Conservation (phyloP, 768 basidiomycete species). For the Mycena pura region DNA sequence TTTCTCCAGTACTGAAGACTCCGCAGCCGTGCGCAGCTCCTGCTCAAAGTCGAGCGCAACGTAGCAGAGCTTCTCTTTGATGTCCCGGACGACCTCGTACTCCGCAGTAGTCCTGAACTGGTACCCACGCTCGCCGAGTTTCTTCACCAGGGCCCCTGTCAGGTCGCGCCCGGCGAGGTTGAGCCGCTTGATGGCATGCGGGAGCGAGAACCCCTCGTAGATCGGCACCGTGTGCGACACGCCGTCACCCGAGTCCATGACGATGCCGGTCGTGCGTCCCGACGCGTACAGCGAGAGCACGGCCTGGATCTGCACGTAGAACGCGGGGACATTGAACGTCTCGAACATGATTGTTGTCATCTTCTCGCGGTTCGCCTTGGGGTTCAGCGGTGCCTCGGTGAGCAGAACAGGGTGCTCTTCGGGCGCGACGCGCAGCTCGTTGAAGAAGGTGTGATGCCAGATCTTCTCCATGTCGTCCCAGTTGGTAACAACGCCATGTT, state of each 20-base stretch:
- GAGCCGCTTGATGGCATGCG: slow-evolving; percentile 71
- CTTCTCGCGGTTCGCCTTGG: slow-evolving; percentile 74
- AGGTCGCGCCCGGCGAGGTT: slow-evolving; percentile 71
- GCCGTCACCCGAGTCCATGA: slow-evolving; percentile 43
- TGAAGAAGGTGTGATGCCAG: slow-evolving; percentile 43
- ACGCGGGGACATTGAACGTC: slow-evolving; percentile 75
- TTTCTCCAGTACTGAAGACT: slow-evolving; percentile 23
- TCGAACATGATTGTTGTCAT: slow-evolving; percentile 82
- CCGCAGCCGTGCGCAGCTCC: slow-evolving; percentile 13
- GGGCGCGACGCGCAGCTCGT: slow-evolving; percentile 74
- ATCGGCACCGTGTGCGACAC: slow-evolving; percentile 75
- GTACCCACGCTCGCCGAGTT: slow-evolving; percentile 73
- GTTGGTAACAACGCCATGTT: slow-evolving; percentile 24
- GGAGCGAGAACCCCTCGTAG: slow-evolving; percentile 73
- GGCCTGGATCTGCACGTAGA: slow-evolving; percentile 76
- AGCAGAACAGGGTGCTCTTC: slow-evolving; percentile 76
- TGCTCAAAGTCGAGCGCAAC: slow-evolving; percentile 22
- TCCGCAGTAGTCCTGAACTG: slow-evolving; percentile 76
- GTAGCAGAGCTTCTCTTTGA: slow-evolving; percentile 66
- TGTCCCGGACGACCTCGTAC: slow-evolving; percentile 78
- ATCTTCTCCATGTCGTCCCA: slow-evolving; percentile 31
- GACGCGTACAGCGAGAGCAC: slow-evolving; percentile 73
- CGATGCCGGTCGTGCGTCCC: slow-evolving; percentile 74
- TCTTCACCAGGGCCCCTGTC: slow-evolving; percentile 63
- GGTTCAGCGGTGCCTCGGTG: slow-evolving; percentile 77